Evolutionary conservation across 306 rosid species (phyloP).

Genomic region (Macrotyloma uniflorum): DNA sequence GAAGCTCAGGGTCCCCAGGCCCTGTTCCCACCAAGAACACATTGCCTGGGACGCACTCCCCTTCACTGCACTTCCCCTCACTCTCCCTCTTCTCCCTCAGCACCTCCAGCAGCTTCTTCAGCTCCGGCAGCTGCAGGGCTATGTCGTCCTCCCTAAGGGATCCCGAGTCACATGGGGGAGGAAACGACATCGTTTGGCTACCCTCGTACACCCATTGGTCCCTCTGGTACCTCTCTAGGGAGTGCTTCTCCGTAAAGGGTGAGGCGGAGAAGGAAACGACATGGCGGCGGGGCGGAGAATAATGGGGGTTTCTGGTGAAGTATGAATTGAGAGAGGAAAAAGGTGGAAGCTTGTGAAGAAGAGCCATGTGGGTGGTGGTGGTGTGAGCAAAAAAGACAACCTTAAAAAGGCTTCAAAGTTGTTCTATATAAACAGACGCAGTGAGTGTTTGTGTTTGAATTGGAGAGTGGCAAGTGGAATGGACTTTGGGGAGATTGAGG

Average conservation of each 20-base stretch:
- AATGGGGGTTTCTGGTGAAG: constrained; percentile 34
- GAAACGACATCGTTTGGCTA: constrained; percentile 31
- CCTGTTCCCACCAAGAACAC: constrained; percentile 95
- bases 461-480: neutral
- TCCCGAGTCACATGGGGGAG: constrained; percentile 44
- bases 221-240: constrained; percentile 69
- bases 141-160: constrained; percentile 71
- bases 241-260: constrained; percentile 88
- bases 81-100: constrained; percentile 67
- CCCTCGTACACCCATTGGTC: constrained; percentile 78
- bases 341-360: constrained; percentile 48
- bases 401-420: neutral
- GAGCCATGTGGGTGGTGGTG: constrained; percentile 52
- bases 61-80: constrained; percentile 54
- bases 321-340: constrained; percentile 44
- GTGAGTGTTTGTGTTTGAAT: constrained; percentile 26
- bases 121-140: constrained; percentile 85
- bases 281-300: constrained; percentile 31
- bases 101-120: constrained; percentile 75
- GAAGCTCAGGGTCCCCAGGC: constrained; percentile 90
- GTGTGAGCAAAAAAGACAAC: neutral
- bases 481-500: constrained; percentile 46
- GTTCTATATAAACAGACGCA: neutral
- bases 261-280: constrained; percentile 58
- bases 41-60: constrained; percentile 59